Evolutionary conservation across 1,284 basidiomycete genomes (phyloP).

Genomic region (Sporisorium graminicola): DNA sequence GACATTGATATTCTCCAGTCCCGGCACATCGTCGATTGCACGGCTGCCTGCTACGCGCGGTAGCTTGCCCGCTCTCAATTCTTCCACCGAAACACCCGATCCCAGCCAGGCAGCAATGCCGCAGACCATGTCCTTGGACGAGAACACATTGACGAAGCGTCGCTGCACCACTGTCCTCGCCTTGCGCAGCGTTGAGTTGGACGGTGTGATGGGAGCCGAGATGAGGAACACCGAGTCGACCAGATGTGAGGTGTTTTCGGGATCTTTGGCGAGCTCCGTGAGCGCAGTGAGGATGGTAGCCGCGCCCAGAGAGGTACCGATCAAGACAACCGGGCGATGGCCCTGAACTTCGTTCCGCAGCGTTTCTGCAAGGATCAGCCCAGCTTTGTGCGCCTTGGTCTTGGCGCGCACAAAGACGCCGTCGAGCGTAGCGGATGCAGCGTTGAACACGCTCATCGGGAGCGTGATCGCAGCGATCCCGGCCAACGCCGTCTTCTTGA

Average conservation of each 20-base stretch:
- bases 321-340: slow-evolving; percentile 73
- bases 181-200: slow-evolving; percentile 71
- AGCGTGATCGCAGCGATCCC: slow-evolving; percentile 74
- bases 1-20: slow-evolving; percentile 62
- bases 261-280: slow-evolving; percentile 70
- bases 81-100: slow-evolving; percentile 66
- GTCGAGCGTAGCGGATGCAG: slow-evolving; percentile 69
- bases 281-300: slow-evolving; percentile 73
- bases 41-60: slow-evolving; percentile 52
- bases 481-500: slow-evolving; percentile 74
- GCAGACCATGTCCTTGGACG: slow-evolving; percentile 73
- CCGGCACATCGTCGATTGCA: slow-evolving; percentile 47
- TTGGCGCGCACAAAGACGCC: slow-evolving; percentile 70
- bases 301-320: slow-evolving; percentile 74
- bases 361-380: slow-evolving; percentile 74
- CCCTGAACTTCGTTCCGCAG: slow-evolving; percentile 74
- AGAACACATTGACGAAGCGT: slow-evolving; percentile 72
- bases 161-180: slow-evolving; percentile 72
- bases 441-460: slow-evolving; percentile 71
- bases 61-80: slow-evolving; percentile 71
- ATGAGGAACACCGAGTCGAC: slow-evolving; percentile 73
- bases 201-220: slow-evolving; percentile 72
- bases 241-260: slow-evolving; percentile 64
- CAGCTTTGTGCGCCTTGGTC: slow-evolving; percentile 68
- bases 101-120: slow-evolving; percentile 73